These are phyloP conservation scores for Pseudogymnoascus sp. DNA, from an alignment of 2,329 filamentous ascomycete genomes.

Conservation along the genomic window DNA sequence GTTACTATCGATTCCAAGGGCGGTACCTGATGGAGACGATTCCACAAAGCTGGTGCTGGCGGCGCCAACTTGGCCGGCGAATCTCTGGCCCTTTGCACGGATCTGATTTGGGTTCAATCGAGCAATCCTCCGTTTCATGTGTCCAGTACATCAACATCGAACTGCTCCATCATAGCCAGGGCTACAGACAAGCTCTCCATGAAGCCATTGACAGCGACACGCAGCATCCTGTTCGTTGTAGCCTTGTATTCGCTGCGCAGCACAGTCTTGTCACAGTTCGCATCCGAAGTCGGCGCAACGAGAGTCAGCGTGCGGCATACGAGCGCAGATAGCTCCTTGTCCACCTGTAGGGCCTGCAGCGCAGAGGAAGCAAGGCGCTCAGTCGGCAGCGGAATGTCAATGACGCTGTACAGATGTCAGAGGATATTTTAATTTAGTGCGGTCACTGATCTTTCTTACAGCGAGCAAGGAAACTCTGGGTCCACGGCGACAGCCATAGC, in stretches of 20 bases:
- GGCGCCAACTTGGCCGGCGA: not conserved
- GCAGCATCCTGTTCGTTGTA: slow-evolving; percentile 91
- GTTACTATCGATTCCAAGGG: not conserved
- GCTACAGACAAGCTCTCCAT: slow-evolving; percentile 84
- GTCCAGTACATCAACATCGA: slow-evolving; percentile 75
- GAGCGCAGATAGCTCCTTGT: slow-evolving; percentile 79
- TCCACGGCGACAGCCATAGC: slow-evolving; percentile 24
- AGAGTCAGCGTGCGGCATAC: slow-evolving; percentile 66
- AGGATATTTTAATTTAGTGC: not conserved
- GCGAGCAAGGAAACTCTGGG: slow-evolving; percentile 51
- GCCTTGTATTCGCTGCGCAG: slow-evolving; percentile 73
- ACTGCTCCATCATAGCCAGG: slow-evolving; percentile 79
- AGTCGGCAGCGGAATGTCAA: slow-evolving; percentile 62
- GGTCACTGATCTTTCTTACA: slow-evolving; percentile 40
- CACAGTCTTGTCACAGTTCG: slow-evolving; percentile 38
- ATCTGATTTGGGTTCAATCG: not conserved
- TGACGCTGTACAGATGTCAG: slow-evolving; percentile 17
- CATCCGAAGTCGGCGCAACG: slow-evolving; percentile 24
- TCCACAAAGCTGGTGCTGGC: not conserved
- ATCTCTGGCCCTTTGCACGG: not conserved
- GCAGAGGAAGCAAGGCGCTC: slow-evolving; percentile 70
- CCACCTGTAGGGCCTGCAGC: slow-evolving; percentile 68
- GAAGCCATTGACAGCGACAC: slow-evolving; percentile 92
- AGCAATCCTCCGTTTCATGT: not conserved
- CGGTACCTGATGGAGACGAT: not conserved